Percentiles rank a stretch among this genome's conserved stretches.
Conservation (phyloP, 1,284 basidiomycete species). For the Cryptococcus maquisensis region DNA sequence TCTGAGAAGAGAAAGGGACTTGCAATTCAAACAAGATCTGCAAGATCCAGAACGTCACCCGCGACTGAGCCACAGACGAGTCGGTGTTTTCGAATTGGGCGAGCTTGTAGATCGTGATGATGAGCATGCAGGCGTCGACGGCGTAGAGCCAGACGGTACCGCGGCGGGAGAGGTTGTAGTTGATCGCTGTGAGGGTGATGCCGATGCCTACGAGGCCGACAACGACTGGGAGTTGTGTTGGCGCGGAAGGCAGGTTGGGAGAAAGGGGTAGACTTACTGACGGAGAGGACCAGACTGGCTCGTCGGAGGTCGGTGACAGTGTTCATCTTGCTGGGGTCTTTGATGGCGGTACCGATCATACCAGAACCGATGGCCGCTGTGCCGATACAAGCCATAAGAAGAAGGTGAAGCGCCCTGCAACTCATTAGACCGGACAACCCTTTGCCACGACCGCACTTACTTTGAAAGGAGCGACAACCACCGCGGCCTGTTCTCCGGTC, state of each 20-base stretch:
- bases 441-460: neutral
- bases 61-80: conserved; percentile 7
- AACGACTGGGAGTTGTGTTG: neutral
- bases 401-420: conserved; percentile 8
- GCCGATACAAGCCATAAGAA: conserved; percentile 22
- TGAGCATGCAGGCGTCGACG: neutral
- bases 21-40: conserved; percentile 25
- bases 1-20: neutral
- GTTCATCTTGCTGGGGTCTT: conserved; percentile 3
- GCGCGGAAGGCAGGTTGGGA: neutral
- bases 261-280: conserved; percentile 13
- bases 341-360: conserved; percentile 13
- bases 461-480: conserved; percentile 15
- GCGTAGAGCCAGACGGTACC: conserved; percentile 8
- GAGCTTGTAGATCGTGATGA: conserved; percentile 13
- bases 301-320: conserved; percentile 20
- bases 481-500: conserved; percentile 10
- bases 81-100: conserved; percentile 5
- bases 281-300: conserved; percentile 19
- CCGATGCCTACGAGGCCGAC: conserved; percentile 15
- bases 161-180: conserved; percentile 9
- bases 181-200: conserved; percentile 12
- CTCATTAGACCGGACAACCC: neutral
- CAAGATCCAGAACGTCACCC: conserved; percentile 23
- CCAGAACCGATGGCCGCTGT: conserved; percentile 20